Conservation (phyloP, 164 flowering plant genomes). For the Umbilicus rupestris region DNA sequence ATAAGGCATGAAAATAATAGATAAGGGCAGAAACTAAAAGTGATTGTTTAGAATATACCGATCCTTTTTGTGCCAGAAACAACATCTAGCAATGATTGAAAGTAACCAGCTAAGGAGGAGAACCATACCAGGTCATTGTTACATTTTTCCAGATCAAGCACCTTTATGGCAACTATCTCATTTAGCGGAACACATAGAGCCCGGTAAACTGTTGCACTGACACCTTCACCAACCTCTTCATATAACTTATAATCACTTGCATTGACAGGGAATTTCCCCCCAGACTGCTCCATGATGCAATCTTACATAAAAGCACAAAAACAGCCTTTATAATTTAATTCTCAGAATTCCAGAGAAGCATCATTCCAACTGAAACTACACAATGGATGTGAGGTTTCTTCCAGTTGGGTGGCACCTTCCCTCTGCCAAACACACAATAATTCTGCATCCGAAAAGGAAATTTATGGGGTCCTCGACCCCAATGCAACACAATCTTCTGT, state of each 20-base stretch:
- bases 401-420: constrained; percentile 32
- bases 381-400: constrained; percentile 26
- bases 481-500: not conserved
- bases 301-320: constrained; percentile 26
- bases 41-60: not conserved
- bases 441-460: not conserved
- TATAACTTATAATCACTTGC: constrained; percentile 66
- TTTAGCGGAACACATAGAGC: constrained; percentile 85
- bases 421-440: constrained; percentile 11
- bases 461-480: not conserved
- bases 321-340: constrained; percentile 10
- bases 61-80: not conserved
- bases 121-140: constrained; percentile 76
- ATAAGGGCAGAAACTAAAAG: not conserved
- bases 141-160: constrained; percentile 86
- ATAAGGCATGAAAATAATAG: too few species aligned
- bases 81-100: not conserved
- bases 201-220: constrained; percentile 78
- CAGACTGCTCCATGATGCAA: constrained; percentile 37
- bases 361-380: constrained; percentile 8
- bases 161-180: constrained; percentile 85
- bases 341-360: constrained; percentile 13
- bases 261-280: constrained; percentile 57
- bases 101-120: constrained; percentile 3
- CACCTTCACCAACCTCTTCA: constrained; percentile 95